Percentiles rank a stretch among this genome's conserved stretches.
These are phyloP conservation scores for Cystofilobasidium macerans DNA, from an alignment of 768 basidiomycete genomes.

Conservation along the genomic window DNA sequence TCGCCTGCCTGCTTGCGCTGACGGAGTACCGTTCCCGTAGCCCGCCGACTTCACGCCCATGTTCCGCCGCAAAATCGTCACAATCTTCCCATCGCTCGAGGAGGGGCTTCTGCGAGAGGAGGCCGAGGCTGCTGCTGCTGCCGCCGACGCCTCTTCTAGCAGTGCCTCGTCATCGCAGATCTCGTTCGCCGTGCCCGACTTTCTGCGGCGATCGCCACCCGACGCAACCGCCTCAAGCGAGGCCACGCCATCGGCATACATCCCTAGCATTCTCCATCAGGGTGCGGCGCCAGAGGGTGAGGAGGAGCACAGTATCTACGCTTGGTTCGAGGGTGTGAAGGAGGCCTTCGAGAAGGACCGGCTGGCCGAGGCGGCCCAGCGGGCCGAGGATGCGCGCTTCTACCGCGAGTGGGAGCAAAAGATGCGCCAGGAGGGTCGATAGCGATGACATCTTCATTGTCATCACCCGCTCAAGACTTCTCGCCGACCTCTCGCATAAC, in stretches of 20 bases:
- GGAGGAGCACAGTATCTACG: conserved; percentile 3
- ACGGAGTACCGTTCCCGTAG: neutral
- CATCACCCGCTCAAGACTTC: no score
- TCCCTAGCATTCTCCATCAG: conserved; percentile 1
- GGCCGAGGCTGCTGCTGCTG: neutral
- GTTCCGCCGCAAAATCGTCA: conserved; percentile 6
- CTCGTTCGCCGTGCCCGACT: neutral
- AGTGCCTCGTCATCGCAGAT: neutral
- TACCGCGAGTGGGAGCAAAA: conserved; percentile 5
- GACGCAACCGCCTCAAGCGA: no score
- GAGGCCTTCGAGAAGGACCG: conserved; percentile 8
- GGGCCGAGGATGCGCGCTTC: neutral
- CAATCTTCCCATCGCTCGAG: conserved; percentile 11
- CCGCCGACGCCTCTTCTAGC: neutral
- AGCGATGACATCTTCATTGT: no score
- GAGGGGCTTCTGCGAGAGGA: neutral
- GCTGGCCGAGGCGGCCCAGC: conserved; percentile 1
- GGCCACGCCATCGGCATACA: neutral
- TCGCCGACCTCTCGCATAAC: conserved; percentile 22
- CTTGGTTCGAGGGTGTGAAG: conserved; percentile 10
- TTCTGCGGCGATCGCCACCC: neutral
- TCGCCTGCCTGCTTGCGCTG: neutral
- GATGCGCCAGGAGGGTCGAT: neutral
- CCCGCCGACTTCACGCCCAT: conserved; percentile 18
- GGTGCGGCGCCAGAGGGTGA: conserved; percentile 10